Conservation (phyloP, 495 filamentous ascomycete species). For the Aspergillus affinis region DNA sequence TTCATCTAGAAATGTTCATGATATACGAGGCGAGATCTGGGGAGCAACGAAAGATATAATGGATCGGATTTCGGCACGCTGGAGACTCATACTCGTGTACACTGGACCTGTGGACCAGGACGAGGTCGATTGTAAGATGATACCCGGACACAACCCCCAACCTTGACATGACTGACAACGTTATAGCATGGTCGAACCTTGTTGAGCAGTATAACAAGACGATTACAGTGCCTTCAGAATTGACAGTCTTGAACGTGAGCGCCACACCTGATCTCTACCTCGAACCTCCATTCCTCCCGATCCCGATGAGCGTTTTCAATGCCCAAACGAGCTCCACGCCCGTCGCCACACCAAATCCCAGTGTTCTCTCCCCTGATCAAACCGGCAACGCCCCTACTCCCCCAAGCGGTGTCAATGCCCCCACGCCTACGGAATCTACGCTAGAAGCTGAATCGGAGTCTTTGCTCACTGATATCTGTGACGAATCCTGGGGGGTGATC, state of each 20-base stretch:
- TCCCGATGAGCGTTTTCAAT: slow-evolving; percentile 36
- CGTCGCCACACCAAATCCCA: slow-evolving; percentile 49
- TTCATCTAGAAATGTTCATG: slow-evolving; percentile 53
- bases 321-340: slow-evolving; percentile 37
- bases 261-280: slow-evolving; percentile 65
- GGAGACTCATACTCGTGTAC: slow-evolving; percentile 78
- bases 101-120: slow-evolving; percentile 68
- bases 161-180: slow-evolving; percentile 8
- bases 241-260: slow-evolving; percentile 67
- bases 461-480: slow-evolving; percentile 70
- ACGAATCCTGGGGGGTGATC: slow-evolving; percentile 80
- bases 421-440: slow-evolving; percentile 55
- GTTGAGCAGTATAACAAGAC: slow-evolving; percentile 46
- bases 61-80: slow-evolving; percentile 65
- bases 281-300: slow-evolving; percentile 29
- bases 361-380: slow-evolving; percentile 46
- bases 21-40: slow-evolving; percentile 82
- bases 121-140: slow-evolving; percentile 60
- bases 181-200: slow-evolving; percentile 46
- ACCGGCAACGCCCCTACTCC: slow-evolving; percentile 38
- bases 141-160: neutral
- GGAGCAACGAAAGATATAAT: slow-evolving; percentile 76
- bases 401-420: slow-evolving; percentile 44
- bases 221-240: slow-evolving; percentile 44
- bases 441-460: slow-evolving; percentile 68